Conservation (phyloP, 2,329 filamentous ascomycete genomes). For the Myriosclerotinia duriaeana region DNA sequence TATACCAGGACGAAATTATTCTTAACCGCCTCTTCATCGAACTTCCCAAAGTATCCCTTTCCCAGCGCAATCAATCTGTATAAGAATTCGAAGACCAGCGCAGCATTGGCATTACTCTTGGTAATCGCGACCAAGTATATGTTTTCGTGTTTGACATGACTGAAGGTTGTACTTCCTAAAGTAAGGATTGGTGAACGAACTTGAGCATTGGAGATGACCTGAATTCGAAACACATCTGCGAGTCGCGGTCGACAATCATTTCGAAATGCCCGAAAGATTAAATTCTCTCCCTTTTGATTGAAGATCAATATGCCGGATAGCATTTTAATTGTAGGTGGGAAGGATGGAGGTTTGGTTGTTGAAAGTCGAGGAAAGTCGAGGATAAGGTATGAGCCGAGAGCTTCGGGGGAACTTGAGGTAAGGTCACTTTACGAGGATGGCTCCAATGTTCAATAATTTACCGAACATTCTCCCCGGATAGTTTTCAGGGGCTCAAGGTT, state of each 20-base stretch:
- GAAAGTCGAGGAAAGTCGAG: constrained; percentile 19
- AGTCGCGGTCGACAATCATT: constrained; percentile 97
- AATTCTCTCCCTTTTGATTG: constrained; percentile 99
- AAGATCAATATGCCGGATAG: constrained; percentile 96
- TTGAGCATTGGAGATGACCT: constrained; percentile 97
- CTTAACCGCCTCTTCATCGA: constrained; percentile 99
- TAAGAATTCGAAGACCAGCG: constrained; percentile 95
- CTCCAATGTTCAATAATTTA: constrained; percentile 7
- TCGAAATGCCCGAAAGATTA: constrained; percentile 98
- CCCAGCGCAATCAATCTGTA: constrained; percentile 89
- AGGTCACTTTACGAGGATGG: background rate
- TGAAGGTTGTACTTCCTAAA: constrained; percentile 95
- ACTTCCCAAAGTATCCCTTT: constrained; percentile 96
- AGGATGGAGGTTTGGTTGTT: constrained; percentile 17
- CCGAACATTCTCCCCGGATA: constrained; percentile 8
- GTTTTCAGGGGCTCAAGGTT: background rate
- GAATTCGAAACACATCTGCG: constrained; percentile 98
- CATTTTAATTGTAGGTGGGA: constrained; percentile 58
- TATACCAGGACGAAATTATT: constrained; percentile 99
- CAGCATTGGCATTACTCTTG: constrained; percentile 98
- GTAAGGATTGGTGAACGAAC: constrained; percentile 97
- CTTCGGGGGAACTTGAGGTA: background rate
- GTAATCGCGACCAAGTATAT: constrained; percentile 97
- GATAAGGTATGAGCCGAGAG: constrained; percentile 21
- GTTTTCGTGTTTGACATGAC: constrained; percentile 99